Base-by-base conservation (phyloP, 176 grass and related monocot genomes). In the Oryza rufipogon region DNA sequence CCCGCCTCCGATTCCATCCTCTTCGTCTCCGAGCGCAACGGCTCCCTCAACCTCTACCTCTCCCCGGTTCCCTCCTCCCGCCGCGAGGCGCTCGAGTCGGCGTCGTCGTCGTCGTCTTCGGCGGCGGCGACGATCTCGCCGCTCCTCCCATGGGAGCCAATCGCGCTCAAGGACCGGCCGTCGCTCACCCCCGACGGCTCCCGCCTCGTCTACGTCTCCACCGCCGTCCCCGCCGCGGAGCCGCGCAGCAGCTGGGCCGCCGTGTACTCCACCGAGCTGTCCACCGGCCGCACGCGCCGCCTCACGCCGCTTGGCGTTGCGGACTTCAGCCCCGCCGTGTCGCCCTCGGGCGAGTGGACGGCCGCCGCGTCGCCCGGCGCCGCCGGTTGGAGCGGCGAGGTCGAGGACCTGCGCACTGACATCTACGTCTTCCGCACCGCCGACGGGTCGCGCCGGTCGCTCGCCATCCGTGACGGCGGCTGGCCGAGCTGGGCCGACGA, bases 401-500 rank as follows among this genome's bases (percentile, higher is more conserved):
- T 95, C 15, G 74, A 98, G 81, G 92, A 95, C 76, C 87, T 98
- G 38, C 9, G 22, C 83, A 93, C 93, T 7, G 87, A 89, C 80
- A 79, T 98, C 74, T 98, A 94, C 84, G 36, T 90, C 6, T 95
- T 98, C 80, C 85, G 65, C 2, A 98, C 96, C 1, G 8, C 28
- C 66, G 91, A 93, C 82, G 92, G 92, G 2, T 93, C 91, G 39
- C 25, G 75, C 36, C 85, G 95, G 64, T 66, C 91, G 82, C 75
- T 92, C 11, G 6, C 84, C 12, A 22, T 91, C 58, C 72, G 51
- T 5, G 85, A 92, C 64, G 93, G 70, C 48, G 92, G 96, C 0
- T 98, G 96, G 96, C 96, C 96, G 7, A 83, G 80, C 71, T 95
- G 93, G 96, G 91, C 90, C 68, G 95, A 95, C 23, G 91, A 93